These are phyloP conservation scores for Penicillium samsonianum DNA, from an alignment of 495 filamentous ascomycete genomes.

Conservation along the genomic window DNA sequence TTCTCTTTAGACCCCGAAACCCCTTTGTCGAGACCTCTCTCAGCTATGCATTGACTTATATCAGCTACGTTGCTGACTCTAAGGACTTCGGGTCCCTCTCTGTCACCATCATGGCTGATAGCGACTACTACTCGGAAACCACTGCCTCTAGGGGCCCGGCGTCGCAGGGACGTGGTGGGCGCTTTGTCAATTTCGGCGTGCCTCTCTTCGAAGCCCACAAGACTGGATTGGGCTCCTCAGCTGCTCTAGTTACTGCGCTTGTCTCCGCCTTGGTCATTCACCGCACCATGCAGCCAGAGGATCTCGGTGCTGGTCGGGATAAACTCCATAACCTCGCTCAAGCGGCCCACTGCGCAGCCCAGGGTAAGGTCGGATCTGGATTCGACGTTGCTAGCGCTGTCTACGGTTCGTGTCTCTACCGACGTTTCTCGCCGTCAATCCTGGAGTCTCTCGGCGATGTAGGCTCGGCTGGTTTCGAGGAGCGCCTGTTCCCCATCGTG, in stretches of 20 bases:
- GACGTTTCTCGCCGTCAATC: constrained; percentile 81
- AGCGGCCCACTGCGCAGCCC: constrained; percentile 89
- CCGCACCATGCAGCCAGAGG: constrained; percentile 68
- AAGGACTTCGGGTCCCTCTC: constrained; percentile 64
- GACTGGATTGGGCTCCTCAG: constrained; percentile 93
- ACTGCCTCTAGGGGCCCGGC: constrained; percentile 36
- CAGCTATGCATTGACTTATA: constrained; percentile 83
- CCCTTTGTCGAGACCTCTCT: constrained; percentile 90
- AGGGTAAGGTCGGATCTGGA: constrained; percentile 93
- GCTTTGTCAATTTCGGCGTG: constrained; percentile 78
- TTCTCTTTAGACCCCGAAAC: constrained; percentile 54
- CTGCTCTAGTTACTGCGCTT: constrained; percentile 89
- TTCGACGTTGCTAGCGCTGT: constrained; percentile 96
- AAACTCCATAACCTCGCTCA: constrained; percentile 90
- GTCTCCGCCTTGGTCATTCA: constrained; percentile 74
- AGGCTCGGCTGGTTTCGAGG: constrained; percentile 63
- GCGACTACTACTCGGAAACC: constrained; percentile 91
- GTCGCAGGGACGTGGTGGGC: constrained; percentile 31
- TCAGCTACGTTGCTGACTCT: constrained; percentile 53
- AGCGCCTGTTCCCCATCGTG: constrained; percentile 63
- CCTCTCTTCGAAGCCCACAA: constrained; percentile 82
- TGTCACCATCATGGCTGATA: constrained; percentile 90
- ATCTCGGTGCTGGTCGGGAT: constrained; percentile 54
- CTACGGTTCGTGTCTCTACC: constrained; percentile 87
- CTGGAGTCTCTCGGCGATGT: constrained; percentile 65